Evolutionary conservation across 768 basidiomycete genomes (phyloP), one percentile per base, ranked within the genome.

Genomic region (Pholiota microspora): DNA sequence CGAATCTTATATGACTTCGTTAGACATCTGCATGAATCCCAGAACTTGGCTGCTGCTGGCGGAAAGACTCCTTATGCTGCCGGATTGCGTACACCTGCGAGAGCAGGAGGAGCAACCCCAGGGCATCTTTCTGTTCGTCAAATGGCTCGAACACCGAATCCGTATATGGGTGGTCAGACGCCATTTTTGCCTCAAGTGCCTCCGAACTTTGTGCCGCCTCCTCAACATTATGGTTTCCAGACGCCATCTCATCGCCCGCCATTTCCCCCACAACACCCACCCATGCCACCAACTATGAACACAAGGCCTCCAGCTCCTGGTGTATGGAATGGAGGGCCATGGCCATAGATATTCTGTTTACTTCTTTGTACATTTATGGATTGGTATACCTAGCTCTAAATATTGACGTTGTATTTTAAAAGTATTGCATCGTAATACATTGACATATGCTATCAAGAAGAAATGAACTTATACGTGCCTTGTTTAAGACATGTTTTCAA

Each of bases 1-100:
- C 27, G 35, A 32, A 28, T 38, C 51, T 63, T 18, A 49, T 42
- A 57, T n/a, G 25, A 10, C 32, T 59, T 23, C 35, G 51, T 36
- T 58, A 88, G 89, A 62, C 89, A 92, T 73, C 73, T 89, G 40
- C 86, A 91, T 62, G 86, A 90, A 69, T 87, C 88, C n/a, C 77
- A 88, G 77, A 77, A 75, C 74, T 54, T 81, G 66, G 67, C 78
- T 58, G 66, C 73, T 63, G 60, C 77, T 35, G 85, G 87, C 42
- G 87, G 86, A 7, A 92, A 87, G 66, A 94, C 93, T 0, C 92
- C 93, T 0, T 92, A 85, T 59, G 84, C 79, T 53, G 83, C 84
- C 25, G 88, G 86, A 42, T 71, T 74, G n/a, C 83, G 89, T 29
- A 92, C 90, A 1, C 90, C 90, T 48, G 90, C 81, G 18, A 80